phyloP scores from a whole-genome alignment of 805 yeast species.

The Schizosaccharomyces pombe region DNA sequence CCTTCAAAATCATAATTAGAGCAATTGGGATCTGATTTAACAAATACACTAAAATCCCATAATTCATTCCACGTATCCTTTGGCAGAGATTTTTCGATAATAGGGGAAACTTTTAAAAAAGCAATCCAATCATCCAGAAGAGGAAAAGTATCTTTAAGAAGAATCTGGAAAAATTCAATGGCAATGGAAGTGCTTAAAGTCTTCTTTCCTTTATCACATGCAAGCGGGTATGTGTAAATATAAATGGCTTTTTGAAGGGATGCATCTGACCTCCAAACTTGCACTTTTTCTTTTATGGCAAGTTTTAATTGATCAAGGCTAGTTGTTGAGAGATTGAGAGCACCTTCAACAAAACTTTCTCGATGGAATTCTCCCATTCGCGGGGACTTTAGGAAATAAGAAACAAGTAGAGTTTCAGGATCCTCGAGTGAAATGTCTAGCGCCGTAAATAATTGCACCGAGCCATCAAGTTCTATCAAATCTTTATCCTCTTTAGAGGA shows the following conservation, averaged over 20 bases:
- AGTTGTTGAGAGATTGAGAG: constrained; percentile 23
- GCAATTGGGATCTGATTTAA: constrained; percentile 24
- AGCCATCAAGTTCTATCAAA: constrained; percentile 55
- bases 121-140: constrained; percentile 26
- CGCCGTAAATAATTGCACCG: constrained; percentile 42
- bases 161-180: constrained; percentile 16
- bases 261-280: constrained; percentile 17
- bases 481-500: constrained; percentile 11
- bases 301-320: constrained; percentile 26
- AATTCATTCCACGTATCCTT: constrained; percentile 76
- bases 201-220: constrained; percentile 31
- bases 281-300: constrained; percentile 17
- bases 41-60: constrained; percentile 33
- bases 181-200: not conserved
- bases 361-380: constrained; percentile 36
- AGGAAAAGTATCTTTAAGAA: constrained; percentile 24
- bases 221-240: constrained; percentile 43
- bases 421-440: constrained; percentile 56
- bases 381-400: constrained; percentile 44
- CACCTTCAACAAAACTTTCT: constrained; percentile 29
- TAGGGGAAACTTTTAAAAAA: constrained; percentile 20
- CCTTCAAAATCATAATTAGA: constrained; percentile 48
- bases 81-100: constrained; percentile 25
- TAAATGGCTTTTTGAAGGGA: constrained; percentile 33
- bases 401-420: constrained; percentile 40